A percentile compares a stretch with the other conserved stretches of the same genome.
Conservation (phyloP, 2,329 filamentous ascomycete species). For the Alternaria tenuissima region DNA sequence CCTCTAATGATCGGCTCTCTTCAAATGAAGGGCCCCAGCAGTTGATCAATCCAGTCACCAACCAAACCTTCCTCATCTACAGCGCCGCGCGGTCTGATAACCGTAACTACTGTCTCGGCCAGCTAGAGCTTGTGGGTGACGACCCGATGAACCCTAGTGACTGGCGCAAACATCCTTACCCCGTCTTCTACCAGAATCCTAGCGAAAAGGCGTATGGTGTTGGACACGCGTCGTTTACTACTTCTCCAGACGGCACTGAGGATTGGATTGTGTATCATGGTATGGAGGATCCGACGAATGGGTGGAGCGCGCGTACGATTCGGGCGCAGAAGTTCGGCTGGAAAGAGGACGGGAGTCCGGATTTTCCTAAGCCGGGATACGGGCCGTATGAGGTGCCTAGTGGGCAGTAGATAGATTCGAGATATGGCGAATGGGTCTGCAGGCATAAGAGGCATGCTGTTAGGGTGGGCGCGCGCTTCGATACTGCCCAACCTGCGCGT, state of each 20-base stretch:
- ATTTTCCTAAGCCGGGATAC: conserved; percentile 59
- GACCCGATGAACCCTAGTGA: conserved; percentile 60
- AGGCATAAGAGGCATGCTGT: not conserved
- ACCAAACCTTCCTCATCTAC: conserved; percentile 60
- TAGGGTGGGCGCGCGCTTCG: too few species aligned
- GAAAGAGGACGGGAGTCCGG: conserved; percentile 58
- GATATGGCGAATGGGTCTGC: too few species aligned
- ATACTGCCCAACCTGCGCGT: too few species aligned
- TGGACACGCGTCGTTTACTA: conserved; percentile 61
- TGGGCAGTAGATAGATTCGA: conserved; percentile 29
- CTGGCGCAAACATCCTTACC: conserved; percentile 58
- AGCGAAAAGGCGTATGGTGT: conserved; percentile 57
- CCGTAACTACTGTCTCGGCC: conserved; percentile 62
- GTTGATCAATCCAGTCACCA: conserved; percentile 57
- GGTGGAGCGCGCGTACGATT: conserved; percentile 59
- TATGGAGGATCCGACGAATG: conserved; percentile 58
- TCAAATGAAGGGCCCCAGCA: conserved; percentile 63
- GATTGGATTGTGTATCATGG: conserved; percentile 64
- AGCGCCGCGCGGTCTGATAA: conserved; percentile 61
- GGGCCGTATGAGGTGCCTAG: conserved; percentile 54
- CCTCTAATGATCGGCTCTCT: conserved; percentile 56
- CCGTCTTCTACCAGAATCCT: conserved; percentile 61
- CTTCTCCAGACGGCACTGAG: conserved; percentile 57
- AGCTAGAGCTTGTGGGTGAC: conserved; percentile 58
- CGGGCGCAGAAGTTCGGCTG: conserved; percentile 59